Conservation (phyloP, 1,284 basidiomycete genomes). For the Rhodofomes roseus region DNA sequence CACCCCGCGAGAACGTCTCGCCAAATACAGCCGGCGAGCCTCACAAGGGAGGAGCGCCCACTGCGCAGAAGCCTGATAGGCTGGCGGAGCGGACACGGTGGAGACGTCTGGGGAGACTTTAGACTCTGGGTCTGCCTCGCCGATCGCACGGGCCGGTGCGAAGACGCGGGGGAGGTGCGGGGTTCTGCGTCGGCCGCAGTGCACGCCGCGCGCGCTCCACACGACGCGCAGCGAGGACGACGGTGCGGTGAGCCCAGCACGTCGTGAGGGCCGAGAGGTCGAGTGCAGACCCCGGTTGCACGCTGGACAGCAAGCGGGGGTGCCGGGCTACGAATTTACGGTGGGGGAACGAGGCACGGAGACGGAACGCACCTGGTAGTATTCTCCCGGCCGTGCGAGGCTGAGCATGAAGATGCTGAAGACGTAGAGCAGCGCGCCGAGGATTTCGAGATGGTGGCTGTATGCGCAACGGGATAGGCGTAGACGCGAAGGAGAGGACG, state of each 20-base stretch:
- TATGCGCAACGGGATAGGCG: not conserved
- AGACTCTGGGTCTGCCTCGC: not conserved
- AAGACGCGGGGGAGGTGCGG: too few species aligned
- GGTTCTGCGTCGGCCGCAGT: too few species aligned
- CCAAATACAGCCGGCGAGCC: not conserved
- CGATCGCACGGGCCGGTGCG: not conserved
- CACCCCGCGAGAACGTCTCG: not conserved
- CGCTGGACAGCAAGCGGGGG: too few species aligned
- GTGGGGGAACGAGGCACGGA: not conserved
- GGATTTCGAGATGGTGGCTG: conserved; percentile 23
- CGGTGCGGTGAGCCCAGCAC: too few species aligned
- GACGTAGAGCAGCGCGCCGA: conserved; percentile 28
- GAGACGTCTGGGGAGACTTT: not conserved
- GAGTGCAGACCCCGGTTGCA: too few species aligned
- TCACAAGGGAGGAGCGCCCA: too few species aligned
- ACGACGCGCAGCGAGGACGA: too few species aligned
- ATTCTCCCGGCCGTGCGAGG: conserved; percentile 25
- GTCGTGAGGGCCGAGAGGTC: too few species aligned
- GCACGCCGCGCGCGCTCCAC: too few species aligned
- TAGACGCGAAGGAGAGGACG: not conserved
- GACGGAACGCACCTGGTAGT: conserved; percentile 28
- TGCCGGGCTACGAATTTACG: not conserved
- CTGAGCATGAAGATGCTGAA: conserved; percentile 35
- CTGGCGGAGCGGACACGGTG: not conserved
- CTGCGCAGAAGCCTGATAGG: not conserved